phyloP scores from a whole-genome alignment of 176 grass and related monocot genomes.

The Echinochloa phyllopogon region DNA sequence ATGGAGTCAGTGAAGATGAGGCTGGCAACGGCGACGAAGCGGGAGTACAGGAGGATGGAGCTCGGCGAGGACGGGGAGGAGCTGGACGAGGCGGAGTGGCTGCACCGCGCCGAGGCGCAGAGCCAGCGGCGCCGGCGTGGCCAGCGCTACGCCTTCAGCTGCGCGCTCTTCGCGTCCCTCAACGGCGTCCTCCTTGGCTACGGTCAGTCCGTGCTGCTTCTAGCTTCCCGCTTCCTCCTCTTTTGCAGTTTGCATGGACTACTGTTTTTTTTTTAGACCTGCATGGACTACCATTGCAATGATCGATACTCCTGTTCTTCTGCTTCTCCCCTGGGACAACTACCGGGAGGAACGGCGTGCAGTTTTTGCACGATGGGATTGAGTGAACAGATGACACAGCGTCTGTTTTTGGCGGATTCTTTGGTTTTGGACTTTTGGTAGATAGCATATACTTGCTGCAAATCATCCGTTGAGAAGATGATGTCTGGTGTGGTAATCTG shows the following conservation, averaged over 20 bases:
- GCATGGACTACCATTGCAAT: neutral
- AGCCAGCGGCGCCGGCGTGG: slow-evolving; percentile 38
- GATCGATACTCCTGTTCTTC: too few species aligned
- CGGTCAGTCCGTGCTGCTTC: slow-evolving; percentile 45
- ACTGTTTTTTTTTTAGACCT: neutral
- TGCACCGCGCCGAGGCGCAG: slow-evolving; percentile 50
- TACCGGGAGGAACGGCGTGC: neutral
- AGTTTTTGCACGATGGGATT: neutral
- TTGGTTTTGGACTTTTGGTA: too few species aligned
- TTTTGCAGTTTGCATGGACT: neutral
- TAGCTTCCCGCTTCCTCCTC: neutral
- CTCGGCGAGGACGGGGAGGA: slow-evolving; percentile 40
- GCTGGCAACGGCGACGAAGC: slow-evolving; percentile 37
- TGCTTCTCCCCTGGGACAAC: neutral
- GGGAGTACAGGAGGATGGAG: slow-evolving; percentile 59
- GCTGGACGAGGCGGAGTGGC: slow-evolving; percentile 54
- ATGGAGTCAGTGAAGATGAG: slow-evolving; percentile 51
- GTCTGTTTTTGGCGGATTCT: too few species aligned
- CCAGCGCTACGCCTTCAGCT: slow-evolving; percentile 67
- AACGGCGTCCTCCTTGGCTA: slow-evolving; percentile 87
- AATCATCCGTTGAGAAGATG: neutral
- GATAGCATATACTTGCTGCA: neutral
- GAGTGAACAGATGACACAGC: neutral
- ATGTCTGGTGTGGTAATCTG: too few species aligned
- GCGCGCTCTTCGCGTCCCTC: slow-evolving; percentile 80